Percentiles rank a stretch among this genome's conserved stretches.
Conservation (phyloP, 2,329 filamentous ascomycete species). For the Xylaria sp. region DNA sequence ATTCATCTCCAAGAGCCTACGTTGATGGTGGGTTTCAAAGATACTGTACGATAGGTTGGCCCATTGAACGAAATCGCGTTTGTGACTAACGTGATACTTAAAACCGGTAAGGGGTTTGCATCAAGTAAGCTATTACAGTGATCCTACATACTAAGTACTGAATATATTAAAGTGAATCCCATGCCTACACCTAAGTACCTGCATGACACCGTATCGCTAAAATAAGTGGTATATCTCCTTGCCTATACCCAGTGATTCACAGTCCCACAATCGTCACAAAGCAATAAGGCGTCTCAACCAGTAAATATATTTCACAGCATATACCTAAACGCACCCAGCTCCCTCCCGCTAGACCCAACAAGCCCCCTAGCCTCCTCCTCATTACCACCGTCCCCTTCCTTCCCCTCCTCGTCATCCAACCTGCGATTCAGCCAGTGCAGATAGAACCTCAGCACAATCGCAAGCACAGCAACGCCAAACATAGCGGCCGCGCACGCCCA, state of each 20-base stretch:
- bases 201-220: background rate
- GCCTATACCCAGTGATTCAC: too few relatives aligned
- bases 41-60: too few relatives aligned
- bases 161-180: background rate
- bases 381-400: background rate
- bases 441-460: constrained; percentile 63
- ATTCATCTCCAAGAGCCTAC: too few relatives aligned
- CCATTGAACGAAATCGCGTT: too few relatives aligned
- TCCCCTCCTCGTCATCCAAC: constrained; percentile 47
- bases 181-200: background rate
- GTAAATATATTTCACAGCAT: constrained; percentile 27
- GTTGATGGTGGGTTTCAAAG: too few relatives aligned
- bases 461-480: constrained; percentile 68
- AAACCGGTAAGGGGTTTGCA: too few relatives aligned
- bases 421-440: constrained; percentile 63
- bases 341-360: constrained; percentile 15
- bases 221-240: background rate
- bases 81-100: too few relatives aligned
- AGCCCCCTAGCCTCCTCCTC: constrained; percentile 26
- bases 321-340: constrained; percentile 30
- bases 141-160: too few relatives aligned
- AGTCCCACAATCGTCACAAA: background rate
- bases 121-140: background rate
- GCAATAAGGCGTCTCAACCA: background rate
- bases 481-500: constrained; percentile 71